Base-by-base conservation (phyloP, 257 asterid genomes). In the Solanum gandarillasii region DNA sequence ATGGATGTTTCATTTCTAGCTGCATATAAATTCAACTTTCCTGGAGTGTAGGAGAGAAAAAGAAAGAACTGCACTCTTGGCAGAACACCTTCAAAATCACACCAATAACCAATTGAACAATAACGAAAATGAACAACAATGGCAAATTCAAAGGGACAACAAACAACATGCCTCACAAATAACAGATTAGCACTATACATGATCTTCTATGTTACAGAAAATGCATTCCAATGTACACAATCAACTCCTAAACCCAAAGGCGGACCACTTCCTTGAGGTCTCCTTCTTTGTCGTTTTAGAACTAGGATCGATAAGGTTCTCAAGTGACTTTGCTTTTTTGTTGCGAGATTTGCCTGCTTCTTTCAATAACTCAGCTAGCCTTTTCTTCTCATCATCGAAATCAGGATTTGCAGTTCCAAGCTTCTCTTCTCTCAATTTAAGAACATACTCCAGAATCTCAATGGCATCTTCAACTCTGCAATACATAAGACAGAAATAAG, bases 401-500 rank as follows among this genome's bases (percentile, higher is more conserved):
- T 97, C 99, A 2, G 99, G 97, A 94, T 96, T 95, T 85, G 99
- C 98, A 12, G 99, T 97, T 87, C 99, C 99, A 9, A 97, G 99
- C 88, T 97, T 96, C 93, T 97, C 99, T 85, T 97, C 99, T 87
- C 99, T 93, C 92, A 97, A 91, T 91, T 97, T 97, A 27, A 97
- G 95, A 67, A 97, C 98, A 90, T 94, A 94, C 91, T 97, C 99
- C 58, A 97, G 91, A 83, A 97, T 97, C 91, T 97, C 99, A 86
- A 97, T 97, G 25, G 99, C 98, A 89, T 97, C 98, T 88, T 95
- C 99, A 52, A 96, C 95, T 88, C 99, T 97, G 95, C 29, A 48
- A 9, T 82, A 82, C 31, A 82, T 82, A 9, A 29, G 18, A 3
- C 12, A 82, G 39, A 82, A 27, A 46, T 10, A 43, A 81, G 14